Evolutionary conservation across 2,329 filamentous ascomycete genomes (phyloP), one percentile per base, ranked within the genome.

Genomic region (Chrysoporthe deuterocubensis): DNA sequence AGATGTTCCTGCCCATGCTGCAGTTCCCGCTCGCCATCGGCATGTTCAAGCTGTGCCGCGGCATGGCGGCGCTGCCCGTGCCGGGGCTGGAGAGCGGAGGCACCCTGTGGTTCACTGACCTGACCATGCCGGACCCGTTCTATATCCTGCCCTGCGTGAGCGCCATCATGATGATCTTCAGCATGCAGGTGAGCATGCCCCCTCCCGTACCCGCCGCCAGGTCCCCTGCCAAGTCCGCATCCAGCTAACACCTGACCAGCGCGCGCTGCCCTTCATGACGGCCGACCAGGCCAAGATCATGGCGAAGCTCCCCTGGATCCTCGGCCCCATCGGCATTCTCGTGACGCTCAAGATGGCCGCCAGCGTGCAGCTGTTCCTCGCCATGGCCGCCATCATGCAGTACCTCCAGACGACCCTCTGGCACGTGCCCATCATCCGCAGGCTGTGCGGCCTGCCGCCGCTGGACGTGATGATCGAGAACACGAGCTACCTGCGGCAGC

Each of bases 41-140:
- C 73, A 89, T 91, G 69, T 98, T 95, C 83, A 88, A 92, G 69
- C 82, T 95, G 58, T 78, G 96, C 71, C 85, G 88, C 64, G 89
- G 85, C 72, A 96, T 97, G 91, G 79, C 88, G 1, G 78, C 83
- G 32, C 81, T 98, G 60, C 95, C 95, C 4, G 93, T 97, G 5
- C 95, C 95, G 0, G 90, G 88, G 0, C 78, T 98, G 71, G 87
- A 92, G 73, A 81, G 80, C 1, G 92, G 92, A 43, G 90, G 92
- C 2, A 80, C 89, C 46, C 80, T 89, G 52, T 99, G 96, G 96
- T 87, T 98, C 72, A 80, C 82, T 1, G 92, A 98, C 77, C 79
- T 99, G 70, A 90, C 93, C 0, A 76, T 89, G 32, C 78, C 87
- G 1, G 96, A 99, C 78, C 95, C 96, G 0, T 90, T 85, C 74